A percentile compares a stretch with the other conserved stretches of the same genome.
phyloP scores from a whole-genome alignment of 2,329 filamentous ascomycete species.

The Scleromitrula shiraiana region DNA sequence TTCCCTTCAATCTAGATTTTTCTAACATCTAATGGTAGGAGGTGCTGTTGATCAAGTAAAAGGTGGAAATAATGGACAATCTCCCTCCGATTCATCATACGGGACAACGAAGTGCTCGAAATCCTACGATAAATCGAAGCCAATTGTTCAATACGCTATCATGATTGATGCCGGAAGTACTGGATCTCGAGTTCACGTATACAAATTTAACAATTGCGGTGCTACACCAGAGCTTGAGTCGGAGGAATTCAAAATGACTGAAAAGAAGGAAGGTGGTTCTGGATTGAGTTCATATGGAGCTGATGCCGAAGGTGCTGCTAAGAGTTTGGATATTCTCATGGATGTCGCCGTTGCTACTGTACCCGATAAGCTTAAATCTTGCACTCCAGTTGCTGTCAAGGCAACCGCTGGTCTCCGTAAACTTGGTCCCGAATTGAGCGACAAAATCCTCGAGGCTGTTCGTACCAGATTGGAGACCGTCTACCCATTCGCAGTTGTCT shows the following conservation, averaged over 20 bases:
- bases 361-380: constrained; percentile 82
- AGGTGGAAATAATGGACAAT: constrained; percentile 39
- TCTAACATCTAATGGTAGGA: constrained; percentile 14
- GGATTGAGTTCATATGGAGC: constrained; percentile 79
- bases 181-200: constrained; percentile 95
- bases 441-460: constrained; percentile 80
- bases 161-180: constrained; percentile 99
- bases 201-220: constrained; percentile 98
- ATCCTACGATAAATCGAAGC: constrained; percentile 80
- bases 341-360: constrained; percentile 77
- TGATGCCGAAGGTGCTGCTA: constrained; percentile 80
- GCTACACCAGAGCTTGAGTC: constrained; percentile 87
- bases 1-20: neutral
- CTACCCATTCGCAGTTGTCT: constrained; percentile 92
- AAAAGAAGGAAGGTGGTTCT: constrained; percentile 66
- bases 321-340: constrained; percentile 82
- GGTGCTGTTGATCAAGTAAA: constrained; percentile 12
- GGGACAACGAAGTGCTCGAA: constrained; percentile 70
- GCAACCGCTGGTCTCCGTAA: constrained; percentile 90
- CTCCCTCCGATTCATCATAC: constrained; percentile 51
- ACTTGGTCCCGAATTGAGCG: constrained; percentile 71
- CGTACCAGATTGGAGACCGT: constrained; percentile 73
- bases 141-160: constrained; percentile 91
- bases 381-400: constrained; percentile 94
- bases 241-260: constrained; percentile 90